A percentile compares a stretch with the other conserved stretches of the same genome.
phyloP scores from a whole-genome alignment of 2,329 filamentous ascomycete genomes.

The Ascochyta rabiei region DNA sequence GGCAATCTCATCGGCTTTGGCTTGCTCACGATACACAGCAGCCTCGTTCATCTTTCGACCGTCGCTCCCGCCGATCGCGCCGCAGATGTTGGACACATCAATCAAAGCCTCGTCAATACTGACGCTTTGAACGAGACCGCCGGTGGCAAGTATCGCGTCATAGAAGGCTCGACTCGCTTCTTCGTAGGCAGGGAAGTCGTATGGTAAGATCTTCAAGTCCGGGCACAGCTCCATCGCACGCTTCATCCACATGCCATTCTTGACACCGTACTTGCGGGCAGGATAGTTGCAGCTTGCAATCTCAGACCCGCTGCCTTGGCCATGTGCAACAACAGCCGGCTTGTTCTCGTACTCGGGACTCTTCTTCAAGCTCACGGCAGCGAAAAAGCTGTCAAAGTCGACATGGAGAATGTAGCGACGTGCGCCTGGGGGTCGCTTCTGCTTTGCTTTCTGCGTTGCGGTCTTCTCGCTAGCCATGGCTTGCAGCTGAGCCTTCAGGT shows the following conservation, averaged over 20 bases:
- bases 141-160: constrained; percentile 76
- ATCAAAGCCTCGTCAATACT: constrained; percentile 95
- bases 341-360: constrained; percentile 77
- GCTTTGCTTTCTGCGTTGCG: constrained; percentile 56
- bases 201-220: constrained; percentile 86
- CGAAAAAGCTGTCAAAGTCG: constrained; percentile 99
- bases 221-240: constrained; percentile 81
- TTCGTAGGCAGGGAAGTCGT: constrained; percentile 95
- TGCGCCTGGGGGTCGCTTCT: constrained; percentile 64
- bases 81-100: constrained; percentile 76
- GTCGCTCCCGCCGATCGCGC: constrained; percentile 68
- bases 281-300: constrained; percentile 98
- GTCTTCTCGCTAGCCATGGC: constrained; percentile 74
- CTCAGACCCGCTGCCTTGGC: constrained; percentile 82
- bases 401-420: constrained; percentile 90
- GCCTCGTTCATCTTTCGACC: constrained; percentile 70
- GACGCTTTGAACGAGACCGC: constrained; percentile 89
- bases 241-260: constrained; percentile 99
- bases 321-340: constrained; percentile 88
- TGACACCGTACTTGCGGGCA: constrained; percentile 82
- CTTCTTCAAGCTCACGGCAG: constrained; percentile 83
- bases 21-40: constrained; percentile 77
- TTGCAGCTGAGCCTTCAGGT: constrained; percentile 88
- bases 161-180: constrained; percentile 90
- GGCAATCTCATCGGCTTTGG: constrained; percentile 75